Percentiles rank a stretch among this genome's conserved stretches.
phyloP scores from a whole-genome alignment of 2,329 filamentous ascomycete species.

The Claviceps citrina region DNA sequence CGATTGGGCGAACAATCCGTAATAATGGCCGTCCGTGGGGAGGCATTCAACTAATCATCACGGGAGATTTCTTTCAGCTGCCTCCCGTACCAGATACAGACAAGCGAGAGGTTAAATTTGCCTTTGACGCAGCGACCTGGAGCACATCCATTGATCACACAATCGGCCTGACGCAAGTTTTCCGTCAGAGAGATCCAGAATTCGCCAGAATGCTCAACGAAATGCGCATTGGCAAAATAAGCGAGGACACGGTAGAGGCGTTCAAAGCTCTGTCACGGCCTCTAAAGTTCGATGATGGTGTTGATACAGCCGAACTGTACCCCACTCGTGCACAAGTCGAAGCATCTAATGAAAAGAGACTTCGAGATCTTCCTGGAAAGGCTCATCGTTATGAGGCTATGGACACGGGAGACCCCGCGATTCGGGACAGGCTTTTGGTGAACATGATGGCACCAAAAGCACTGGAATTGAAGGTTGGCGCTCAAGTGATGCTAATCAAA shows the following conservation, averaged over 20 bases:
- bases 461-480: conserved; percentile 73
- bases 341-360: conserved; percentile 59
- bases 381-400: conserved; percentile 52
- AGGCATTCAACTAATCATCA: conserved; percentile 89
- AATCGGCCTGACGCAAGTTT: conserved; percentile 86
- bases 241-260: conserved; percentile 54
- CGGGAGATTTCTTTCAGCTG: conserved; percentile 94
- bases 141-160: conserved; percentile 86
- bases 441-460: conserved; percentile 87
- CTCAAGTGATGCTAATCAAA: conserved; percentile 99
- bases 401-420: conserved; percentile 57
- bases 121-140: conserved; percentile 88
- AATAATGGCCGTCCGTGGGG: conserved; percentile 90
- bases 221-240: conserved; percentile 80
- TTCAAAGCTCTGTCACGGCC: conserved; percentile 63
- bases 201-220: conserved; percentile 96
- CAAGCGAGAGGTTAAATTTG: conserved; percentile 61
- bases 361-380: conserved; percentile 56
- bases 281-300: conserved; percentile 56
- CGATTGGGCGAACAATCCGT: conserved; percentile 68
- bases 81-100: conserved; percentile 76
- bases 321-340: conserved; percentile 86
- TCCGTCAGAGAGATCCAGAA: conserved; percentile 77
- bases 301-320: conserved; percentile 68
- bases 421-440: conserved; percentile 61